phyloP scores from a whole-genome alignment of 202 grass and related monocot species.

The Alloteropsis angusta region DNA sequence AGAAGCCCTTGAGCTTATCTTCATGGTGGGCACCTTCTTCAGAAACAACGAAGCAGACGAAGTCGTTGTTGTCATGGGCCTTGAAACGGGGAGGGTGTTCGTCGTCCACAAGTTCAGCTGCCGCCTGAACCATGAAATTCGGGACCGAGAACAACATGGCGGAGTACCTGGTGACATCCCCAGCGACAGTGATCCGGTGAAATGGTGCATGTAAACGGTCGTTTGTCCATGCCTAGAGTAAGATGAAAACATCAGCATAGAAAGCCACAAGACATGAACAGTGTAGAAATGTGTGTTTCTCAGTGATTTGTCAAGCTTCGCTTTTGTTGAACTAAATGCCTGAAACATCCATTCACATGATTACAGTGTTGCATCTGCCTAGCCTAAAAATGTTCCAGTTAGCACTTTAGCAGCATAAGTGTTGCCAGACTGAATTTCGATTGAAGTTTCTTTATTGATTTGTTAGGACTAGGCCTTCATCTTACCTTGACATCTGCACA shows the following conservation, averaged over 20 bases:
- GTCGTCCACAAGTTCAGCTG: conserved; percentile 47
- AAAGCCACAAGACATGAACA: background rate
- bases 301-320: background rate
- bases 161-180: conserved; percentile 44
- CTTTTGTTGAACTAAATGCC: background rate
- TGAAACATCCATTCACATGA: background rate
- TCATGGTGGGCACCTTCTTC: conserved; percentile 36
- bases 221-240: conserved; percentile 60
- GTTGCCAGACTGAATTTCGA: background rate
- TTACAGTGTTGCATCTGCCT: background rate
- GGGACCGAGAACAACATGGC: conserved; percentile 49
- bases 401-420: background rate
- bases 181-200: conserved; percentile 39
- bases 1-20: conserved; percentile 33
- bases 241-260: background rate
- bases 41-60: conserved; percentile 26
- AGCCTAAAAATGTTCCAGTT: background rate
- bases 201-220: conserved; percentile 31
- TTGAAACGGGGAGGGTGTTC: conserved; percentile 47
- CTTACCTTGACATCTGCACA: background rate
- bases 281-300: background rate
- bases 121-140: background rate
- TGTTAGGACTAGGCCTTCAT: background rate
- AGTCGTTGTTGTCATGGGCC: conserved; percentile 26
- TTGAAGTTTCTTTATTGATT: background rate